These are phyloP conservation scores for Mucor indicus DNA, from an alignment of 371 early-diverging fungal genomes.

Conservation along the genomic window DNA sequence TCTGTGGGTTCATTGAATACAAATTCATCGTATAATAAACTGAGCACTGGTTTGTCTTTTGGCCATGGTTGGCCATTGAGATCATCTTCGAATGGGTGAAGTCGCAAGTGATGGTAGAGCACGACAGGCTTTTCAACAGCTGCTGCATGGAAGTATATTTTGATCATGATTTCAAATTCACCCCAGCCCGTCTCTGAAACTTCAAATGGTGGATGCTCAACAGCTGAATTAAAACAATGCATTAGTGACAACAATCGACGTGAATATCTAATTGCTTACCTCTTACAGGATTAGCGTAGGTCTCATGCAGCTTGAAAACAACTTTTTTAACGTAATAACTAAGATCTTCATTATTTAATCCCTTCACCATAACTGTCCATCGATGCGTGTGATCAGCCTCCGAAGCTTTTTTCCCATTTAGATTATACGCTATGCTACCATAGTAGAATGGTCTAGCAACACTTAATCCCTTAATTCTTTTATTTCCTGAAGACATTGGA, in stretches of 20 bases:
- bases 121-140: constrained; percentile 81
- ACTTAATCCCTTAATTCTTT: constrained; percentile 63
- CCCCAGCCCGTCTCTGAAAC: constrained; percentile 98
- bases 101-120: constrained; percentile 80
- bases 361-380: constrained; percentile 87
- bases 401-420: constrained; percentile 60
- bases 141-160: constrained; percentile 76
- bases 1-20: constrained; percentile 90
- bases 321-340: constrained; percentile 86
- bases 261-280: constrained; percentile 39
- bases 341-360: constrained; percentile 84
- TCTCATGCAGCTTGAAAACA: constrained; percentile 94
- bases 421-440: constrained; percentile 69
- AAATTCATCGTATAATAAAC: constrained; percentile 79
- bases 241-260: not conserved
- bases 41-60: constrained; percentile 73
- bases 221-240: constrained; percentile 32
- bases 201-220: constrained; percentile 89
- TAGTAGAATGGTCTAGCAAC: constrained; percentile 73
- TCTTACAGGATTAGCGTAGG: constrained; percentile 84
- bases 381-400: constrained; percentile 81
- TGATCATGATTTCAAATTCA: constrained; percentile 96
- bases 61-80: constrained; percentile 64
- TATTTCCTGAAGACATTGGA: constrained; percentile 38
- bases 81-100: constrained; percentile 77